Conservation (phyloP, 805 yeast species). For the Yarrowia sp. region DNA sequence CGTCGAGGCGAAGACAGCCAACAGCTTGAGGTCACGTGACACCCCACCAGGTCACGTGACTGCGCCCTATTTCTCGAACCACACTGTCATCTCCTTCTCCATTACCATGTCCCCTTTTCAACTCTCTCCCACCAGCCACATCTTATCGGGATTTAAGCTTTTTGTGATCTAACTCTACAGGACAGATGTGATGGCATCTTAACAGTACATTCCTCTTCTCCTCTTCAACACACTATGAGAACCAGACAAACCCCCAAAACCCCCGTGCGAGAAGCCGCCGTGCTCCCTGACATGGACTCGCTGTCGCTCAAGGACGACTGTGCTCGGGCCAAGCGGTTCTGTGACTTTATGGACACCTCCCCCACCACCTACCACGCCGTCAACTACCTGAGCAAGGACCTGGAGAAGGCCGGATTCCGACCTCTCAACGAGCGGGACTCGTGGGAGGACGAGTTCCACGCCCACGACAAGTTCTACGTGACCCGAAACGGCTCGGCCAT, state of each 20-base stretch:
- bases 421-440: conserved; percentile 63
- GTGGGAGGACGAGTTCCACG: conserved; percentile 50
- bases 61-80: background rate
- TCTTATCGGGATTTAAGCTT: conserved; percentile 3
- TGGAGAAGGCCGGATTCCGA: conserved; percentile 62
- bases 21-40: no score
- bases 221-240: conserved; percentile 2
- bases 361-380: conserved; percentile 82
- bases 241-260: background rate
- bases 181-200: no score
- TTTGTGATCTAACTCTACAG: background rate
- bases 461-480: conserved; percentile 55
- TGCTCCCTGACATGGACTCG: conserved; percentile 2
- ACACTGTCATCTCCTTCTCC: background rate
- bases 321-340: conserved; percentile 45
- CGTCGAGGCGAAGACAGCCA: no score
- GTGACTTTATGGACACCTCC: conserved; percentile 69
- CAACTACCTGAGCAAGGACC: conserved; percentile 46
- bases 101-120: no score
- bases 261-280: background rate
- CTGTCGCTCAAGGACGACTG: conserved; percentile 37
- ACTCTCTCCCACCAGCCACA: no score
- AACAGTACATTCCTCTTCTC: background rate
- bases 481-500: conserved; percentile 71
- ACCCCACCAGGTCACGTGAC: background rate